These are phyloP conservation scores for Mortierella sp. DNA, from an alignment of 371 early-diverging fungal genomes.

Conservation along the genomic window DNA sequence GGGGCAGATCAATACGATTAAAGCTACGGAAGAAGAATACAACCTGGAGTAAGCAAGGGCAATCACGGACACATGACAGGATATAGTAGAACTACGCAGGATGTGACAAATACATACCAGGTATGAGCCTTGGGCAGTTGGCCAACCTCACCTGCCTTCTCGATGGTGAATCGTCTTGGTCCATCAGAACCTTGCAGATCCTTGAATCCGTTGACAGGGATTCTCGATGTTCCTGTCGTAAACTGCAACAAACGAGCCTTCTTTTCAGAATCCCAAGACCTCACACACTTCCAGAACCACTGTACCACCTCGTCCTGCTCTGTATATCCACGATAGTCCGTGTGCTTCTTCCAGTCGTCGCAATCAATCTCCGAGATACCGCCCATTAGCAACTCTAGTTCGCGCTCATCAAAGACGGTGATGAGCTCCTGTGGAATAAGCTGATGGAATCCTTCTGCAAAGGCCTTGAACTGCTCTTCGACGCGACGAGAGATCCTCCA, in stretches of 20 bases:
- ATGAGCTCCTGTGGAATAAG: slow-evolving; percentile 94
- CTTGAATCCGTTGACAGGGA: slow-evolving; percentile 99
- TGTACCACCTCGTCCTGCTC: slow-evolving; percentile 95
- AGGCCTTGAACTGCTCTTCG: slow-evolving; percentile 94
- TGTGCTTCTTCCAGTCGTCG: slow-evolving; percentile 99
- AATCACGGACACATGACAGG: neutral
- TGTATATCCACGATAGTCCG: slow-evolving; percentile 97
- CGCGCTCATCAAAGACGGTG: slow-evolving; percentile 97
- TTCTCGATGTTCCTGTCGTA: slow-evolving; percentile 97
- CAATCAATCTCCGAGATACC: slow-evolving; percentile 98
- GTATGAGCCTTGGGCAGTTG: slow-evolving; percentile 95
- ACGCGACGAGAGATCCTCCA: slow-evolving; percentile 89
- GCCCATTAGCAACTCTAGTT: slow-evolving; percentile 98
- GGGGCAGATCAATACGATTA: slow-evolving; percentile 96
- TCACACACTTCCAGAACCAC: slow-evolving; percentile 98
- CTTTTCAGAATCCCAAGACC: slow-evolving; percentile 92
- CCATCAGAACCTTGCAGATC: slow-evolving; percentile 98
- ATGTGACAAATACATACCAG: slow-evolving; percentile 70
- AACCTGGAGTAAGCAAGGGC: neutral
- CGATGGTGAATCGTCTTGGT: slow-evolving; percentile 95
- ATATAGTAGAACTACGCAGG: neutral
- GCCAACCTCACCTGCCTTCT: slow-evolving; percentile 88
- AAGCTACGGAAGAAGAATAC: slow-evolving; percentile 64
- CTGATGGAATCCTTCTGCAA: slow-evolving; percentile 96
- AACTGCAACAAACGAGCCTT: slow-evolving; percentile 96